These are phyloP conservation scores for Yamadazyma jaroonii DNA, from an alignment of 1,139 yeast genomes.

Conservation along the genomic window DNA sequence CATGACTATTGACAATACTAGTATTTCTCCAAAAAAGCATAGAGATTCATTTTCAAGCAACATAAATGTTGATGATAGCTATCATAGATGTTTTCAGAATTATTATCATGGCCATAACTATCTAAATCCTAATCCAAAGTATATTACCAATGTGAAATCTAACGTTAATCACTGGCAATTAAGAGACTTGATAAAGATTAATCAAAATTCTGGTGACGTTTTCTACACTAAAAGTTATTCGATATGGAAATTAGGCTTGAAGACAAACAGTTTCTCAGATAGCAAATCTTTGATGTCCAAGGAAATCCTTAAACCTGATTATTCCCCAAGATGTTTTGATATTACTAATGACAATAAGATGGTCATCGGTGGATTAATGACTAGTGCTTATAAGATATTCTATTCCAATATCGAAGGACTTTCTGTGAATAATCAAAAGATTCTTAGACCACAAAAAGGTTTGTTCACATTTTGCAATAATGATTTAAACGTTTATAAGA, in stretches of 20 bases:
- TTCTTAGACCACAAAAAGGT: conserved; percentile 42
- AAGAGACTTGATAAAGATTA: conserved; percentile 64
- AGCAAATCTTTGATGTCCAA: conserved; percentile 11
- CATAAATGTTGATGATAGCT: conserved; percentile 6
- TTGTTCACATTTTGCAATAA: conserved; percentile 57
- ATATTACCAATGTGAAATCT: conserved; percentile 29
- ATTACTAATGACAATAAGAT: conserved; percentile 51
- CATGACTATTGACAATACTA: conserved; percentile 9
- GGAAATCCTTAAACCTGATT: conserved; percentile 44
- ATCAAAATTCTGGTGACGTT: conserved; percentile 24
- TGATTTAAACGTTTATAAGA: conserved; percentile 41
- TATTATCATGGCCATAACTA: conserved; percentile 42
- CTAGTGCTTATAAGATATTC: conserved; percentile 25
- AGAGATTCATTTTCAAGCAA: conserved; percentile 4
- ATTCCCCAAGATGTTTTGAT: conserved; percentile 68
- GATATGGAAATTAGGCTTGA: conserved; percentile 18
- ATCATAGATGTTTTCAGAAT: conserved; percentile 38
- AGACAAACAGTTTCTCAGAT: conserved; percentile 8
- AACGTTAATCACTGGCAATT: conserved; percentile 80
- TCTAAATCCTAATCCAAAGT: conserved; percentile 36
- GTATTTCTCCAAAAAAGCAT: background rate
- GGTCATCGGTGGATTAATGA: conserved; percentile 70
- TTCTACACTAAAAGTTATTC: conserved; percentile 35
- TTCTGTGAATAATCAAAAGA: conserved; percentile 14
- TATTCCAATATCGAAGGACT: conserved; percentile 27